Percentiles rank a stretch among this genome's conserved stretches.
These are phyloP conservation scores for Termitomyces sp. DNA, from an alignment of 768 basidiomycete genomes.

Conservation along the genomic window DNA sequence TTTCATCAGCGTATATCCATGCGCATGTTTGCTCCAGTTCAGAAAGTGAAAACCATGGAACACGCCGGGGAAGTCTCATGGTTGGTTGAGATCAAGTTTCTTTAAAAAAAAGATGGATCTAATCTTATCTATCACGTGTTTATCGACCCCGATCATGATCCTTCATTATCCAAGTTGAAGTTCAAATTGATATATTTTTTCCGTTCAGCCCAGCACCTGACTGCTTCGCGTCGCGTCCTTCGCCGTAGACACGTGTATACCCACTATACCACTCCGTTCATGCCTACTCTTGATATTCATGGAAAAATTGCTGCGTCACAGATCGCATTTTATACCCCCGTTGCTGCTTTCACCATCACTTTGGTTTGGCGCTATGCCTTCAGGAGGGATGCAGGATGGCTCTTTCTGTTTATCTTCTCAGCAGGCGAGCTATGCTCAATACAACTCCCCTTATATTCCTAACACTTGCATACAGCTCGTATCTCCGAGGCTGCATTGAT, in stretches of 20 bases:
- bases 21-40: slow-evolving; percentile 77
- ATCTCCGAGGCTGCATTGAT: slow-evolving; percentile 54
- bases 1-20: slow-evolving; percentile 70
- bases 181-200: slow-evolving; percentile 15
- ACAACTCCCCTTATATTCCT: not conserved
- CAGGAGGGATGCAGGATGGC: slow-evolving; percentile 59
- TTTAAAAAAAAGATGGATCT: slow-evolving; percentile 18
- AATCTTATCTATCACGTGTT: slow-evolving; percentile 16
- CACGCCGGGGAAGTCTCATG: slow-evolving; percentile 76
- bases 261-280: slow-evolving; percentile 19
- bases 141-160: slow-evolving; percentile 12
- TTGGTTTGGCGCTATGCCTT: slow-evolving; percentile 54
- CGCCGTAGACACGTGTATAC: slow-evolving; percentile 9
- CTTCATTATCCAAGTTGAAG: too few species aligned
- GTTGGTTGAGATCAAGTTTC: slow-evolving; percentile 19
- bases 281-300: slow-evolving; percentile 39
- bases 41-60: slow-evolving; percentile 67
- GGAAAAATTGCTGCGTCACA: slow-evolving; percentile 58
- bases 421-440: slow-evolving; percentile 35
- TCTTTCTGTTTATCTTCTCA: slow-evolving; percentile 63
- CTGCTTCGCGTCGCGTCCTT: slow-evolving; percentile 12
- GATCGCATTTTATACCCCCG: slow-evolving; percentile 57
- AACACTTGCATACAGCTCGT: slow-evolving; percentile 39
- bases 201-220: not conserved
- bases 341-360: slow-evolving; percentile 41